Percentiles rank a stretch among this genome's conserved stretches.
These are phyloP conservation scores for Saccharomycopsis fodiens DNA, from an alignment of 805 yeast genomes.

Conservation along the genomic window DNA sequence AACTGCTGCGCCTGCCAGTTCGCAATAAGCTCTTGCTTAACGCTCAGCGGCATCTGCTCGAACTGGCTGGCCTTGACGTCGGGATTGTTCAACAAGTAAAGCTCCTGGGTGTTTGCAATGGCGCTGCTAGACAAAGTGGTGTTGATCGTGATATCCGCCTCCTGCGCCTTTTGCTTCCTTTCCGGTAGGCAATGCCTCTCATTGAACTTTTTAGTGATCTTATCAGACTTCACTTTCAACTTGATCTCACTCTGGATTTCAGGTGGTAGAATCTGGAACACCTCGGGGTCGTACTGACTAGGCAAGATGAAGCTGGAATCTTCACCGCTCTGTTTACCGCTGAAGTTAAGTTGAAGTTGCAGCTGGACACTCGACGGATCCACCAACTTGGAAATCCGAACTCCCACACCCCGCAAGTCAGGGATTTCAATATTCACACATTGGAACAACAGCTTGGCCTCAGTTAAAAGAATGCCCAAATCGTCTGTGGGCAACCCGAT, in stretches of 20 bases:
- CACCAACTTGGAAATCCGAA: constrained; percentile 57
- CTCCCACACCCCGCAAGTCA: constrained; percentile 74
- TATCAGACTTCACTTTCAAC: constrained; percentile 34
- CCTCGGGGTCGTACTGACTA: constrained; percentile 51
- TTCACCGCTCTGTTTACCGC: constrained; percentile 1
- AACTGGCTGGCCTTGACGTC: constrained; percentile 10
- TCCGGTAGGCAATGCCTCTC: constrained; percentile 3
- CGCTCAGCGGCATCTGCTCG: constrained; percentile 9
- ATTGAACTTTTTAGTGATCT: constrained; percentile 2
- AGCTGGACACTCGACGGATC: constrained; percentile 24
- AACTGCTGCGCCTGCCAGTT: constrained; percentile 15
- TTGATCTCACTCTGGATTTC: constrained; percentile 58
- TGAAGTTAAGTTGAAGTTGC: constrained; percentile 10
- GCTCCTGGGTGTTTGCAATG: constrained; percentile 12
- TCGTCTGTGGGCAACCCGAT: constrained; percentile 58
- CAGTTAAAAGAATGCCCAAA: constrained; percentile 52
- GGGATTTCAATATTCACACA: constrained; percentile 49
- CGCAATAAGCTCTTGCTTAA: constrained; percentile 10
- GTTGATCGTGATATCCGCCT: neutral
- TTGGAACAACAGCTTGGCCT: constrained; percentile 48
- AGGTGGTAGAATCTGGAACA: constrained; percentile 55
- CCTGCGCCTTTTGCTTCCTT: neutral
- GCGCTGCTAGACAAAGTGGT: constrained; percentile 4
- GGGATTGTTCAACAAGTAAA: constrained; percentile 15
- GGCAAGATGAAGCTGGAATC: constrained; percentile 22